Conservation (phyloP, 306 rosid species). For the Ochetophila trinervis region DNA sequence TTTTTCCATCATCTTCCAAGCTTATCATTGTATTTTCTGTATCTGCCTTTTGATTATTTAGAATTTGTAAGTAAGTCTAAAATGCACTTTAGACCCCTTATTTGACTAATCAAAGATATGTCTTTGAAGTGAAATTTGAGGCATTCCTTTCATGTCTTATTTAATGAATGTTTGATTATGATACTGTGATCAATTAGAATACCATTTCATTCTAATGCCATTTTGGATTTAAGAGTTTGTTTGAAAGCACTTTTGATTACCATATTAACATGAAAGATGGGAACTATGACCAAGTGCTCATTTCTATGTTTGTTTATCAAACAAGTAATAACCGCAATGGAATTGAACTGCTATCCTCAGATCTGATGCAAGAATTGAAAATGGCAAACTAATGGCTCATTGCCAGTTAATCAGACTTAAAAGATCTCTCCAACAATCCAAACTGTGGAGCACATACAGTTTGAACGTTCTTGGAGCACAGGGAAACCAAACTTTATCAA, state of each 20-base stretch:
- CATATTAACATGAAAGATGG: too few relatives aligned
- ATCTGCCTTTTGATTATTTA: constrained; percentile 22
- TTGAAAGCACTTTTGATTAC: neutral
- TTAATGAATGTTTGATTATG: neutral
- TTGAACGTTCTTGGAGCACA: neutral
- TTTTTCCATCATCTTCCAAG: constrained; percentile 2
- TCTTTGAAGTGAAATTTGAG: constrained; percentile 31
- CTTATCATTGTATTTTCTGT: constrained; percentile 23
- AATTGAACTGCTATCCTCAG: too few relatives aligned
- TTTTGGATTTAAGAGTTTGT: neutral
- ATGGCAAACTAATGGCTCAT: neutral
- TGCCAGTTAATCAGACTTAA: too few relatives aligned
- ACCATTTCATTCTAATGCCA: neutral
- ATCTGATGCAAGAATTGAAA: neutral
- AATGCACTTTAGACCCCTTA: constrained; percentile 28
- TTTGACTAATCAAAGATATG: constrained; percentile 32
- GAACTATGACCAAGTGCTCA: too few relatives aligned
- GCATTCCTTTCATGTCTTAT: constrained; percentile 18
- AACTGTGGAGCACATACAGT: neutral
- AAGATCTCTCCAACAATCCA: neutral
- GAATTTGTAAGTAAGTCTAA: constrained; percentile 51
- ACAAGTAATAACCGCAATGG: too few relatives aligned
- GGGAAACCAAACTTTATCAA: constrained; percentile 2
- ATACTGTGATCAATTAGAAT: neutral
- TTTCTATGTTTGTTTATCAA: too few relatives aligned